phyloP scores from a whole-genome alignment of 305 asterid genomes.

The Solanum hybrid region DNA sequence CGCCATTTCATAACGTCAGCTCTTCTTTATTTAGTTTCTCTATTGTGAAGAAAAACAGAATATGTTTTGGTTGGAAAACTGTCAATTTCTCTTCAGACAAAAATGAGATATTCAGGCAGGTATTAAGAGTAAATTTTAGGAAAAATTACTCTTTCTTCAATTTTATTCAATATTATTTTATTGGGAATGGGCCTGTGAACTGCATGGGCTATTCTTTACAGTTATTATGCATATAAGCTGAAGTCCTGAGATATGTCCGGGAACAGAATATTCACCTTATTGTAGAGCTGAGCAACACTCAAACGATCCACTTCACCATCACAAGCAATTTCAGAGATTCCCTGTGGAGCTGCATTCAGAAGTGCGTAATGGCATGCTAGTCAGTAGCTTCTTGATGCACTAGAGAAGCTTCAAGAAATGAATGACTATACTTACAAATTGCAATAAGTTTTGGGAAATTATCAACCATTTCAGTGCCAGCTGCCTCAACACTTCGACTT shows the following conservation, averaged over 20 bases:
- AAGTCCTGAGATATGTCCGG: not conserved
- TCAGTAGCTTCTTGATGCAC: conserved; percentile 3
- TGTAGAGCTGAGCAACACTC: conserved; percentile 59
- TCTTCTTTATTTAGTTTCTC: not conserved
- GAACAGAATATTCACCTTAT: conserved; percentile 41
- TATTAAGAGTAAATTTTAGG: not conserved
- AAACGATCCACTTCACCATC: conserved; percentile 49
- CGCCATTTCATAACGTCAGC: not conserved
- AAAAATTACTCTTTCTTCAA: not conserved
- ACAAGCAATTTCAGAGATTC: conserved; percentile 42
- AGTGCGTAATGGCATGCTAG: not conserved
- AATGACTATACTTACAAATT: conserved; percentile 46
- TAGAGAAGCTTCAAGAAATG: conserved; percentile 10
- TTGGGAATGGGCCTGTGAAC: not conserved
- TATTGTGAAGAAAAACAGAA: not conserved
- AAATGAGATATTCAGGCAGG: not conserved
- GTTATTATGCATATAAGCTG: not conserved
- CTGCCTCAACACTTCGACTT: conserved; percentile 24
- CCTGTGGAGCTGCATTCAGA: conserved; percentile 58
- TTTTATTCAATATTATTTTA: not conserved
- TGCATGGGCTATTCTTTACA: not conserved
- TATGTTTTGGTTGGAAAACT: not conserved
- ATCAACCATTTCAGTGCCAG: conserved; percentile 28
- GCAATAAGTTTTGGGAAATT: conserved; percentile 49
- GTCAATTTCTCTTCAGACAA: not conserved